phyloP scores from a whole-genome alignment of 2,329 filamentous ascomycete species.

The Cladophialophora psammophila region DNA sequence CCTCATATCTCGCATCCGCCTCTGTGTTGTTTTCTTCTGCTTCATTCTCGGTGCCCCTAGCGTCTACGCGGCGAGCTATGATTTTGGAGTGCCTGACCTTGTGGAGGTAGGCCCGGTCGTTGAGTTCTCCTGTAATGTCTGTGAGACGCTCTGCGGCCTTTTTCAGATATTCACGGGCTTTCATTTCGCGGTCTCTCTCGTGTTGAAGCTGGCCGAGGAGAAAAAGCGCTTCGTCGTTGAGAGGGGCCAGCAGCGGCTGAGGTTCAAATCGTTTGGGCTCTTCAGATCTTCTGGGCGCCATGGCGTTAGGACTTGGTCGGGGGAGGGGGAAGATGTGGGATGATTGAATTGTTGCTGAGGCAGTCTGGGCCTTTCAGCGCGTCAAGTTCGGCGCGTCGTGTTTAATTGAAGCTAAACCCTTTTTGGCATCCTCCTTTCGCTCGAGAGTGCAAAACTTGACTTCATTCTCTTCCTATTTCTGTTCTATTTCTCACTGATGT shows the following conservation, averaged over 20 bases:
- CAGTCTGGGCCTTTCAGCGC: background rate
- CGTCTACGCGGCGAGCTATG: constrained; percentile 2
- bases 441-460: background rate
- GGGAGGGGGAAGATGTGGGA: too few relatives aligned
- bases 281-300: constrained; percentile 22
- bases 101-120: constrained; percentile 26
- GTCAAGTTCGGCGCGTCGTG: background rate
- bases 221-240: constrained; percentile 28
- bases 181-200: constrained; percentile 18
- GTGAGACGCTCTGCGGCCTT: constrained; percentile 27
- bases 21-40: constrained; percentile 4
- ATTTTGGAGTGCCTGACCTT: constrained; percentile 13
- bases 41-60: constrained; percentile 12
- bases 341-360: background rate
- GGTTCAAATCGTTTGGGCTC: constrained; percentile 20
- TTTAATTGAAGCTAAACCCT: background rate
- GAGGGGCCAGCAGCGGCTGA: constrained; percentile 28
- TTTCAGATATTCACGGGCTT: constrained; percentile 24
- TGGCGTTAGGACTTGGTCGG: background rate
- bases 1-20: constrained; percentile 23
- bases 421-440: background rate
- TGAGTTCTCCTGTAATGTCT: constrained; percentile 27
- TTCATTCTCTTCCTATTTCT: background rate
- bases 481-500: background rate
- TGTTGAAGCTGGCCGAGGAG: constrained; percentile 23